Base-by-base conservation (phyloP, 2,329 filamentous ascomycete genomes). In the Diaporthe ilicicola region DNA sequence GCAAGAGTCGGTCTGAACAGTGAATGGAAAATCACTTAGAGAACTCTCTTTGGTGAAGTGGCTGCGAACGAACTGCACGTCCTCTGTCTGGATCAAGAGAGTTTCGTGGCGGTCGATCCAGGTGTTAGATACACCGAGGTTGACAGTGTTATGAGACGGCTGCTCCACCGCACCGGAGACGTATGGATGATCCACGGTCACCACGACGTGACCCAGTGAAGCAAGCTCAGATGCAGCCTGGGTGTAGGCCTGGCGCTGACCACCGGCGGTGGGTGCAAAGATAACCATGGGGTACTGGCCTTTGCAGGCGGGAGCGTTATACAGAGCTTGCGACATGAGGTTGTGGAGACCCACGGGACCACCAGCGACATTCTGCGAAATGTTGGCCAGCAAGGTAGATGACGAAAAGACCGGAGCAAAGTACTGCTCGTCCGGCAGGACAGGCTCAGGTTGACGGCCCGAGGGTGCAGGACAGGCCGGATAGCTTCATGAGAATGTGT, bases 241-340 rank as follows among this genome's bases (percentile, higher is more conserved):
- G 7, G 71, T 69, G 22, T 73, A 73, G 9, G 64, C 50, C 69
- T 71, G 71, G 34, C 69, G 68, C 56, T 73, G 71, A 53, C 64
- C 65, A 34, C 69, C 64, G 3, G 27, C 56, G 15, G 65, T 42
- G 29, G 71, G 71, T 39, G 50, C 67, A 48, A 73, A 51, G 19
- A 73, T 34, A 12, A 48, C 15, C 56, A 73, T 3, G 34, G 69
- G 50, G 42, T 50, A 69, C 13, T 48, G 39, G 27, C 44, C 69
- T 24, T 39, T n/a, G 37, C 71, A 73, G 29, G 70, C 44, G 6
- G 69, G 48, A 42, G 56, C 71, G 24, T 48, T 8, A 9, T 12
- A 8, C 7, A 69, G 9, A 24, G 65, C 68, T 17, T 46, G 55
- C 29, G 69, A 56, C 50, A 42, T 54, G 46, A 73, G 51, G 48